Base-by-base conservation (phyloP, 306 rosid species). In the Prunus salicina region DNA sequence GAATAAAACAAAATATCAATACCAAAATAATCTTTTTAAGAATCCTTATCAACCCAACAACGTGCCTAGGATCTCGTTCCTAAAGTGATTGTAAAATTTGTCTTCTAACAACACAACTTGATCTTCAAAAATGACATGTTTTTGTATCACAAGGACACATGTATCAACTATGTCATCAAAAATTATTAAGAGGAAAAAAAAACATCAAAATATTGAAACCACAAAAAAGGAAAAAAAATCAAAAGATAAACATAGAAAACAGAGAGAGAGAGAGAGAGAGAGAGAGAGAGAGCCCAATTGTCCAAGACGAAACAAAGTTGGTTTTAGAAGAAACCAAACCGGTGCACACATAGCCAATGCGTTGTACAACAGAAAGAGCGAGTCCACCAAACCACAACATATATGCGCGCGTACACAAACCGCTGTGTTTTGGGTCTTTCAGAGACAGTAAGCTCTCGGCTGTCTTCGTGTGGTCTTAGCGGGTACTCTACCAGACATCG, bases 251-350 rank as follows among this genome's bases (percentile, higher is more conserved):
- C 18, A 8, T 0, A 18, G 9, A 19, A 61, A 19, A 3, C 0
- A 18, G 34, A 16, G 13, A 19, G 57, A 25, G 64, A 1, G 69
- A 58, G 47, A 32, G 77, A 43, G 47, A 6, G 43, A 1, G 77
- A 43, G 47, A 25, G 32, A 1, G 70, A 45, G 49, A 0, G 43
- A 6, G 43, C 2, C 8, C 43, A 7, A 38, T 38, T 38, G 43
- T 53, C 24, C 57, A 75, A 34, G 60, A 56, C 3, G 72, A 14
- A 22, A 76, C 78, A 72, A 80, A 85, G 68, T 76, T 77, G 32
- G 82, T 83, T 47, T 51, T 68, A 76, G 77, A 89, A 72, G 76
- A 57, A 27, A 76, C 71, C 81, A 86, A 86, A 76, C 19, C 27
- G 28, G 53, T 70, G 82, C 64, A 47, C 70, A 51, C 79, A 3